Conservation (phyloP, 2,329 filamentous ascomycete species). For the Ceratocystis cubensis region DNA sequence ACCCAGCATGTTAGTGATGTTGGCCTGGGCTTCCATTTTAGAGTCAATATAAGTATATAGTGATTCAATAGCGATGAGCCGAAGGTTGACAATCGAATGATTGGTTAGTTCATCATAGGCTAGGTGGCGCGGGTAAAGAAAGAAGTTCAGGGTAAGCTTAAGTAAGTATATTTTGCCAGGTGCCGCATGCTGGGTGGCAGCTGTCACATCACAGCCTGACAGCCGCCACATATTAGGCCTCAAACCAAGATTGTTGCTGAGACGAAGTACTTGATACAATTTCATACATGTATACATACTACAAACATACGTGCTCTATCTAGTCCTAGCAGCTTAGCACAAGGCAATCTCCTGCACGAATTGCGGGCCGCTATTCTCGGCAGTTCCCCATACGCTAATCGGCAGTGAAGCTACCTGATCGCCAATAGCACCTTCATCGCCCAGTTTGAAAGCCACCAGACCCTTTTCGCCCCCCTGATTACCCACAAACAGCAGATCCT, state of each 20-base stretch:
- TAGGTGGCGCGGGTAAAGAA: background rate
- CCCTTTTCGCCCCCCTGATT: constrained; percentile 35
- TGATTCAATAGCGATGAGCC: background rate
- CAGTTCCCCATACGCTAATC: constrained; percentile 13
- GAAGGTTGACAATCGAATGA: background rate
- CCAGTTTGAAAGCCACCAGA: constrained; percentile 31
- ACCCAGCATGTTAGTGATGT: constrained; percentile 30
- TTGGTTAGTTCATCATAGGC: background rate
- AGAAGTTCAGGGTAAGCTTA: background rate
- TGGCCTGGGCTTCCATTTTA: constrained; percentile 17
- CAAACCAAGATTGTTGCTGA: background rate
- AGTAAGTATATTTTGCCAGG: background rate
- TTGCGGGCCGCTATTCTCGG: constrained; percentile 12
- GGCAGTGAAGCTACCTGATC: constrained; percentile 14
- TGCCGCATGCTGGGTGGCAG: background rate
- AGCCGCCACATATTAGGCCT: background rate
- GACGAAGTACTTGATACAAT: background rate
- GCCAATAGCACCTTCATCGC: constrained; percentile 26
- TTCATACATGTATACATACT: background rate
- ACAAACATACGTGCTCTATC: background rate
- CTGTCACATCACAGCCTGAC: background rate
- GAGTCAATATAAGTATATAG: background rate
- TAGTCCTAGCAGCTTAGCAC: background rate
- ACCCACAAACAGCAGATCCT: constrained; percentile 33
- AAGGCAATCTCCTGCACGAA: constrained; percentile 18